Percentiles rank a stretch among this genome's conserved stretches.
Evolutionary conservation across 306 rosid species (phyloP).

Genomic region (Casuarina cunninghamiana): DNA sequence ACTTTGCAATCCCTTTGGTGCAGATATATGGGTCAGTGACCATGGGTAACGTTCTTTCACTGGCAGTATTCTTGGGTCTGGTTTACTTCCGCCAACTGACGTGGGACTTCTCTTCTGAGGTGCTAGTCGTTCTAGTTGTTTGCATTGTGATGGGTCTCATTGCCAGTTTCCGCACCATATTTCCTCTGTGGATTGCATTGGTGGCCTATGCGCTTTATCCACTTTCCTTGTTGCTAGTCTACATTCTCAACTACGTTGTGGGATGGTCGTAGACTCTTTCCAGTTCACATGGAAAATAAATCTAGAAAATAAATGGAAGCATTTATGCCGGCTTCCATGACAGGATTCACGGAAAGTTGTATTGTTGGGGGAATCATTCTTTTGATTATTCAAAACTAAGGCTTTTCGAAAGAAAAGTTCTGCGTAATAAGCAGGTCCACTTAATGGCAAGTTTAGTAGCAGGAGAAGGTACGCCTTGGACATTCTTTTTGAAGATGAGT

Average conservation of each 20-base stretch:
- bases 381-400: neutral
- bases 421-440: neutral
- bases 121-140: conserved; percentile 31
- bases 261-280: conserved; percentile 30
- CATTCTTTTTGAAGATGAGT: neutral
- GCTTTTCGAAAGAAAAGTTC: neutral
- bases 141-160: conserved; percentile 32
- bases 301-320: neutral
- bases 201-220: conserved; percentile 32
- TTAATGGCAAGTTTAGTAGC: neutral
- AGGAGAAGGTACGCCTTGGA: neutral
- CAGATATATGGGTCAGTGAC: conserved; percentile 93
- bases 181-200: conserved; percentile 30
- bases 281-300: neutral
- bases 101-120: conserved; percentile 61
- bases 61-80: conserved; percentile 84
- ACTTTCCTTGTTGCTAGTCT: conserved; percentile 34
- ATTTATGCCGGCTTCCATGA: neutral
- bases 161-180: conserved; percentile 35
- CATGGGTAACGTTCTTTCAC: conserved; percentile 87
- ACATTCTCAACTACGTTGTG: conserved; percentile 25
- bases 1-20: conserved; percentile 19
- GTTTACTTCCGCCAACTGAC: conserved; percentile 72
- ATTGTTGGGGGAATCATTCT: neutral
- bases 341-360: neutral